Evolutionary conservation across 371 early-diverging fungal genomes (phyloP).

Genomic region (Saksenaea vasiformis): DNA sequence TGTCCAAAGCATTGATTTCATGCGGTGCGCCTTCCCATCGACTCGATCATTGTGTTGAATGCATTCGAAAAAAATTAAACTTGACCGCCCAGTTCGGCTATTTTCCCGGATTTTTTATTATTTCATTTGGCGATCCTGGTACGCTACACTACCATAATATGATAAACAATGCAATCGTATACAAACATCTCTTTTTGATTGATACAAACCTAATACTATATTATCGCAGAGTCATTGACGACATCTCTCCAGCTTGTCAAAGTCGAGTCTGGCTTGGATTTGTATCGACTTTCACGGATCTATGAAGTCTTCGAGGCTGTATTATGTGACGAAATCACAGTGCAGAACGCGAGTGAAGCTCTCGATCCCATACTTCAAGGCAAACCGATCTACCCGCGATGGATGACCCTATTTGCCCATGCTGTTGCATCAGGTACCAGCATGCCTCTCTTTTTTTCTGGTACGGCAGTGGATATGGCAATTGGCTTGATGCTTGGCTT

Average conservation of each 20-base stretch:
- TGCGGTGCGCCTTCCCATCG: slow-evolving; percentile 79
- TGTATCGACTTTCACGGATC: slow-evolving; percentile 55
- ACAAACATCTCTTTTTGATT: neutral
- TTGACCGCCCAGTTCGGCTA: slow-evolving; percentile 56
- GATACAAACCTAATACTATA: neutral
- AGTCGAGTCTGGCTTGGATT: slow-evolving; percentile 49
- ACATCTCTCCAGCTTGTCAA: slow-evolving; percentile 66
- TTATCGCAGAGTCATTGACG: slow-evolving; percentile 17
- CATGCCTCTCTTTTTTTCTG: slow-evolving; percentile 60
- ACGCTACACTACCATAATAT: too few relatives aligned
- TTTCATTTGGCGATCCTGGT: slow-evolving; percentile 63
- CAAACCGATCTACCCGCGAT: slow-evolving; percentile 44
- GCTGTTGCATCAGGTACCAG: slow-evolving; percentile 57
- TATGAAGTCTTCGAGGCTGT: slow-evolving; percentile 60
- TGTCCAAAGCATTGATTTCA: slow-evolving; percentile 58
- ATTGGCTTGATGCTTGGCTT: slow-evolving; percentile 46
- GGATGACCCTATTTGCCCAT: slow-evolving; percentile 55
- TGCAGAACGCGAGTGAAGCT: slow-evolving; percentile 55
- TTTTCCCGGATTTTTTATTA: slow-evolving; percentile 63
- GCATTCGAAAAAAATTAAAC: slow-evolving; percentile 47
- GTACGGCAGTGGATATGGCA: slow-evolving; percentile 54
- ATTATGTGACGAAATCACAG: slow-evolving; percentile 39
- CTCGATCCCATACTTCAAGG: slow-evolving; percentile 50
- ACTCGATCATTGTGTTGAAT: slow-evolving; percentile 60
- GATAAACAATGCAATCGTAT: slow-evolving; percentile 29